Base-by-base conservation (phyloP, 2,329 filamentous ascomycete genomes). In the Cercospora zeae-maydis region DNA sequence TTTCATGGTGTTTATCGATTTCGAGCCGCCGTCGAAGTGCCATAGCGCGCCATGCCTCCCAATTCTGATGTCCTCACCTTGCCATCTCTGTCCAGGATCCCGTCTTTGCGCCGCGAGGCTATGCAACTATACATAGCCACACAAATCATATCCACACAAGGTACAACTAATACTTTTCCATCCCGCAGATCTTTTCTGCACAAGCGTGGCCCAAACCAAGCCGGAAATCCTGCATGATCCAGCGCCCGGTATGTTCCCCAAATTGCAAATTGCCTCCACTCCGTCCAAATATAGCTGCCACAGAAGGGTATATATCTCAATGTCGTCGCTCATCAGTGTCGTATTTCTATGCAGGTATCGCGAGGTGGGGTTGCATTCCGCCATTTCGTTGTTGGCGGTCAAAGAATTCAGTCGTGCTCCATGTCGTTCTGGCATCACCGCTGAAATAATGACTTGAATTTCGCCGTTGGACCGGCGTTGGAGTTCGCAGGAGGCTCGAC, bases 401-500 rank as follows among this genome's bases (percentile, higher is more conserved):
- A 13, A 27, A 3, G 2, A 16, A 5, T 13, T 36, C 21, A 31
- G 1, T 30, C 55, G 14, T 24, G n/a, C 30, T 39, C 31, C 31
- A n/a, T 24, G 27, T 51, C 33, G 13, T 51, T 13, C 19, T 14
- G 13, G 47, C 21, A 61, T 76, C 75, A 79, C 75, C 79, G 77
- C 72, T 80, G 76, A 70, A 81, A 80, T 75, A 79, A 80, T 66
- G 77, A 67, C 65, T 67, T 77, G 61, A 81, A 76, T 61, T 77
- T 76, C 69, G 68, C 75, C 72, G 65, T 68, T 19, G 70, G 59
- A 14, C 65, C 70, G 9, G 49, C 60, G 27, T 66, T 68, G n/a
- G 66, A 72, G 34, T 64, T 69, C 27, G 81, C 78, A 30, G 76
- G 71, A 21, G 78, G 77, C 67, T 81, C 79, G 59, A 86, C 76